phyloP scores from a whole-genome alignment of 2,329 filamentous ascomycete genomes.

The Diaporthe capsici region DNA sequence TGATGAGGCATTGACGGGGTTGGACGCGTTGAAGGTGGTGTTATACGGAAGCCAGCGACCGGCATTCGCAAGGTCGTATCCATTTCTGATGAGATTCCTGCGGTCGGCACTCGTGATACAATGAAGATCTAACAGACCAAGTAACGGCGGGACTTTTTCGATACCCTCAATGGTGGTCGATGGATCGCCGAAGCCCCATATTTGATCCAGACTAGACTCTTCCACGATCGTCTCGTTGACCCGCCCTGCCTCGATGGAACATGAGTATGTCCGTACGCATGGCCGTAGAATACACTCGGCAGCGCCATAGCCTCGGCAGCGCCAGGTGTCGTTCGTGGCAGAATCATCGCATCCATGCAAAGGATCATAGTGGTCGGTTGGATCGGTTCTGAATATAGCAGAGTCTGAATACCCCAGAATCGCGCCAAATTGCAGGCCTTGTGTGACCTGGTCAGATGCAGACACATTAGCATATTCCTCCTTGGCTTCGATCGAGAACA shows the following conservation, averaged over 20 bases:
- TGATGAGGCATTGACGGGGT: neutral
- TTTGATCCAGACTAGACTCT: neutral
- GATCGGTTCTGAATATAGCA: neutral
- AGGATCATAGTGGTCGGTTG: neutral
- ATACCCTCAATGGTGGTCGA: neutral
- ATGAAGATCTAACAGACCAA: neutral
- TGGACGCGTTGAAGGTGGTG: neutral
- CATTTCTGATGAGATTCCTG: neutral
- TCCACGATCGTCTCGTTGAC: slow-evolving; percentile 9
- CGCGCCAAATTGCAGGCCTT: neutral
- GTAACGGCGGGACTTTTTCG: no score
- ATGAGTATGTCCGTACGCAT: slow-evolving; percentile 27
- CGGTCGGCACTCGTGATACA: neutral
- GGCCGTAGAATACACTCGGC: slow-evolving; percentile 13
- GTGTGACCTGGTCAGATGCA: neutral
- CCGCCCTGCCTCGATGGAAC: slow-evolving; percentile 14
- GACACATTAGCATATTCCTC: neutral
- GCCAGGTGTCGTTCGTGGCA: slow-evolving; percentile 12
- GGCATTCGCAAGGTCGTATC: neutral
- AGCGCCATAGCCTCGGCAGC: slow-evolving; percentile 29
- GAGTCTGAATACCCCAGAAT: neutral
- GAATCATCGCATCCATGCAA: slow-evolving; percentile 5
- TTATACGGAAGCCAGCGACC: slow-evolving; percentile 32
- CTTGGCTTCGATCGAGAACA: neutral
- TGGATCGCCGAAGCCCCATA: neutral